A percentile compares a stretch with the other conserved stretches of the same genome.
phyloP scores from a whole-genome alignment of 2,329 filamentous ascomycete species.

The Talaromyces sp. region DNA sequence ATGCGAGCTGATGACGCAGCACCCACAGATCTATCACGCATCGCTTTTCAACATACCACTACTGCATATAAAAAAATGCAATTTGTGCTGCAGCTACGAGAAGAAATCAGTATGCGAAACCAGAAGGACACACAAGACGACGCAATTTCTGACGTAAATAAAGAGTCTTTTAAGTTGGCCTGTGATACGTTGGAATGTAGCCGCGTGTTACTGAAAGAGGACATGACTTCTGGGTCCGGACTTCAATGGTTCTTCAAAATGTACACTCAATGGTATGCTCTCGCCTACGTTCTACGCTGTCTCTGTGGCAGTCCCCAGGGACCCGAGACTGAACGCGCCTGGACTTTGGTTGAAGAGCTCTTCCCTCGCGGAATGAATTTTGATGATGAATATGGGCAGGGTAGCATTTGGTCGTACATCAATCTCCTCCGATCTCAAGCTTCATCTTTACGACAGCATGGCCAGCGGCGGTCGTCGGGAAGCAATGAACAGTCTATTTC shows the following conservation, averaged over 20 bases:
- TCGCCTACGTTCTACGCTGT: constrained; percentile 24
- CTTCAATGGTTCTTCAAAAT: constrained; percentile 22
- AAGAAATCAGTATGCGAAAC: constrained; percentile 19
- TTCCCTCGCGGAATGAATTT: constrained; percentile 19
- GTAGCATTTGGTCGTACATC: constrained; percentile 20
- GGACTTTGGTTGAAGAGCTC: constrained; percentile 19
- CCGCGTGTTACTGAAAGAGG: constrained; percentile 17
- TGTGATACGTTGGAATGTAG: constrained; percentile 21
- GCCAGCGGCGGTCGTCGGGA: neutral
- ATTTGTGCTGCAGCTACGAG: constrained; percentile 21
- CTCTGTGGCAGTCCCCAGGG: constrained; percentile 19
- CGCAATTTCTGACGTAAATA: constrained; percentile 15
- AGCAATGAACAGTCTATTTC: neutral
- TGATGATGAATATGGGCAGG: constrained; percentile 17
- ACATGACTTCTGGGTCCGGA: constrained; percentile 15
- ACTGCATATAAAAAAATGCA: constrained; percentile 21
- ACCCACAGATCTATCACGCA: constrained; percentile 10
- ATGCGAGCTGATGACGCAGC: neutral
- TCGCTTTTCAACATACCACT: constrained; percentile 20
- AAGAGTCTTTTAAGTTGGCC: constrained; percentile 21
- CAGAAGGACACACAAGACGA: constrained; percentile 3
- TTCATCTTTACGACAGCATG: constrained; percentile 13
- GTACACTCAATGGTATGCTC: constrained; percentile 24
- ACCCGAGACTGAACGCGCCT: constrained; percentile 19
- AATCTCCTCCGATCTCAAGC: constrained; percentile 19